Evolutionary conservation across 202 grass and related monocot species (phyloP).

Genomic region (Sporobolus alterniflorus): DNA sequence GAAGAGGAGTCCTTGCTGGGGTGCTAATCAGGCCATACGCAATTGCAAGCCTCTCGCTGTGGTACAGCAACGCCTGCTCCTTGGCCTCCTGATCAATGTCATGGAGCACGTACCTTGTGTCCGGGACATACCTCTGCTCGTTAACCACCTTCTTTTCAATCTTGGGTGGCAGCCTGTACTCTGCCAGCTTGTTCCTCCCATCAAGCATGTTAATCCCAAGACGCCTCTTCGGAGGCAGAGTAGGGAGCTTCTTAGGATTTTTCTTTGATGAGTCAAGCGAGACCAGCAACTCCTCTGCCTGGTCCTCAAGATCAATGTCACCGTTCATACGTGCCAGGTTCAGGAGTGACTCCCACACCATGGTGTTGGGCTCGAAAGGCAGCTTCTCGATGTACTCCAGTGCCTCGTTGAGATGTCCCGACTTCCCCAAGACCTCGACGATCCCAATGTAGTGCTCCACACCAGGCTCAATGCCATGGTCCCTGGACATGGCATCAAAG

Average conservation of each 20-base stretch:
- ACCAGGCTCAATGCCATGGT: slow-evolving; percentile 67
- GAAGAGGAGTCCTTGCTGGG: slow-evolving; percentile 85
- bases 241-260: slow-evolving; percentile 57
- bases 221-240: slow-evolving; percentile 77
- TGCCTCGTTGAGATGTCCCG: slow-evolving; percentile 83
- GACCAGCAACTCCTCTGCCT: slow-evolving; percentile 67
- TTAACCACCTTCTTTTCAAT: slow-evolving; percentile 89
- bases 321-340: slow-evolving; percentile 85
- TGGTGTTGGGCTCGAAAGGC: slow-evolving; percentile 66
- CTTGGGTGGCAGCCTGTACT: slow-evolving; percentile 88
- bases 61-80: slow-evolving; percentile 93
- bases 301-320: slow-evolving; percentile 94
- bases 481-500: slow-evolving; percentile 81
- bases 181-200: slow-evolving; percentile 89
- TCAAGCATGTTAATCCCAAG: slow-evolving; percentile 94
- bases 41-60: slow-evolving; percentile 93
- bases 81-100: slow-evolving; percentile 98
- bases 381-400: slow-evolving; percentile 91
- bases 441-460: slow-evolving; percentile 83
- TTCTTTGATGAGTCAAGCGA: slow-evolving; percentile 65
- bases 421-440: slow-evolving; percentile 89
- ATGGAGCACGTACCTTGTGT: slow-evolving; percentile 96
- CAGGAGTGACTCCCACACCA: slow-evolving; percentile 71
- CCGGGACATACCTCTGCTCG: slow-evolving; percentile 89
- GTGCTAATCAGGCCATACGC: slow-evolving; percentile 96